phyloP scores from a whole-genome alignment of 2,329 filamentous ascomycete species.

The Diaporthe capsici region DNA sequence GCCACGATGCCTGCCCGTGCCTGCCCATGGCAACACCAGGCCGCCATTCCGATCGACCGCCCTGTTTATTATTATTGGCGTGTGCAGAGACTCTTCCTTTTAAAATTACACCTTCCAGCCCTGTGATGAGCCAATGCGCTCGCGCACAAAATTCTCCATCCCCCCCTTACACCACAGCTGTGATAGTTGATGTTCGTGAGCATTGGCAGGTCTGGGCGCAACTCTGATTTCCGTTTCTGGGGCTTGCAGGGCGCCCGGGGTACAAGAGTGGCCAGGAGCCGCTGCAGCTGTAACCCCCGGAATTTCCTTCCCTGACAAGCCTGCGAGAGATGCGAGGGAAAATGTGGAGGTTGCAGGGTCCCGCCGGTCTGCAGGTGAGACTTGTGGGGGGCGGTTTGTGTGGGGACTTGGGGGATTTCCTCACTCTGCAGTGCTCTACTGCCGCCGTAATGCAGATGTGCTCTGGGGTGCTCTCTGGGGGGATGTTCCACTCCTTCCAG shows the following conservation, averaged over 20 bases:
- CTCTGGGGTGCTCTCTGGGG: neutral
- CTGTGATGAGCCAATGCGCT: conserved; percentile 21
- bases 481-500: conserved; percentile 31
- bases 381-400: conserved; percentile 24
- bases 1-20: conserved; percentile 12
- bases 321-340: neutral
- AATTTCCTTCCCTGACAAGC: conserved; percentile 24
- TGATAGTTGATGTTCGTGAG: conserved; percentile 4
- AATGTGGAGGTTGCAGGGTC: conserved; percentile 32
- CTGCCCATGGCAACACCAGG: conserved; percentile 5
- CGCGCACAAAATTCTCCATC: neutral
- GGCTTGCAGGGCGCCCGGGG: conserved; percentile 11
- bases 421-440: neutral
- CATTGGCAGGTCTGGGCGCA: conserved; percentile 26
- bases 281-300: conserved; percentile 37
- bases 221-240: conserved; percentile 2
- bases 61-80: conserved; percentile 18
- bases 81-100: neutral
- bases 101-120: conserved; percentile 22
- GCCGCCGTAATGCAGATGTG: conserved; percentile 1
- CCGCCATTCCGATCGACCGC: conserved; percentile 23
- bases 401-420: neutral
- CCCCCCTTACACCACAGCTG: conserved; percentile 11
- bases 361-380: conserved; percentile 29
- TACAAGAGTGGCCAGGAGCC: conserved; percentile 25